A percentile compares a stretch with the other conserved stretches of the same genome.
Conservation (phyloP, 306 rosid species). For the Alnus rubra region DNA sequence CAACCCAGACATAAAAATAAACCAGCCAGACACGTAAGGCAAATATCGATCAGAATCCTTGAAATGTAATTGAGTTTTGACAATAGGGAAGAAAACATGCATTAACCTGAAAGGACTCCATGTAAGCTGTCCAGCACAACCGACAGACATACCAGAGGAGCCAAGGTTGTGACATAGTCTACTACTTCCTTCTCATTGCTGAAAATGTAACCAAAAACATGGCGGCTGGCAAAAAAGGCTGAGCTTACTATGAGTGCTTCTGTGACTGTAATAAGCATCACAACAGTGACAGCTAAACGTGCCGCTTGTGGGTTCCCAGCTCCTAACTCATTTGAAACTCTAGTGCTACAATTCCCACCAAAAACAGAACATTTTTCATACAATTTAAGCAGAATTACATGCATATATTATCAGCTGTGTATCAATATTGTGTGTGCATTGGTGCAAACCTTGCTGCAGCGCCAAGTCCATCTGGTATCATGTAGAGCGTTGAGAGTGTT, state of each 20-base stretch:
- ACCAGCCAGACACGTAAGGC: no score
- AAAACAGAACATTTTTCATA: neutral
- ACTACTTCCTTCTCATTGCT: slow-evolving; percentile 67
- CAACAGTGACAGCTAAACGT: slow-evolving; percentile 45
- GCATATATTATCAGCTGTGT: neutral
- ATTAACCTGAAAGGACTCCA: slow-evolving; percentile 60
- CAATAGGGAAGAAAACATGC: neutral
- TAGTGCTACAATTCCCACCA: slow-evolving; percentile 42
- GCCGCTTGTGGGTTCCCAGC: slow-evolving; percentile 65
- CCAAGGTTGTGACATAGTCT: slow-evolving; percentile 63
- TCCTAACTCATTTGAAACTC: slow-evolving; percentile 80
- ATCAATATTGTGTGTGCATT: neutral
- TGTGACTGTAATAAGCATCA: slow-evolving; percentile 37
- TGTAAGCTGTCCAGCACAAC: slow-evolving; percentile 58
- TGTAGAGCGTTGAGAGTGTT: slow-evolving; percentile 52
- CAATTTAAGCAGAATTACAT: neutral
- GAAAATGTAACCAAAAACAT: slow-evolving; percentile 54
- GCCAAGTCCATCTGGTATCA: slow-evolving; percentile 73
- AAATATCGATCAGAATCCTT: neutral
- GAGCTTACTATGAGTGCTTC: slow-evolving; percentile 42
- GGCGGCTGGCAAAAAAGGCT: slow-evolving; percentile 48
- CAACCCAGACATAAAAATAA: no score
- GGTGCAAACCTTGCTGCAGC: slow-evolving; percentile 62
- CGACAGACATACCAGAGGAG: slow-evolving; percentile 60
- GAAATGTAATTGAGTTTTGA: neutral